Base-by-base conservation (phyloP, 768 basidiomycete genomes). In the Lactarius trivialis region DNA sequence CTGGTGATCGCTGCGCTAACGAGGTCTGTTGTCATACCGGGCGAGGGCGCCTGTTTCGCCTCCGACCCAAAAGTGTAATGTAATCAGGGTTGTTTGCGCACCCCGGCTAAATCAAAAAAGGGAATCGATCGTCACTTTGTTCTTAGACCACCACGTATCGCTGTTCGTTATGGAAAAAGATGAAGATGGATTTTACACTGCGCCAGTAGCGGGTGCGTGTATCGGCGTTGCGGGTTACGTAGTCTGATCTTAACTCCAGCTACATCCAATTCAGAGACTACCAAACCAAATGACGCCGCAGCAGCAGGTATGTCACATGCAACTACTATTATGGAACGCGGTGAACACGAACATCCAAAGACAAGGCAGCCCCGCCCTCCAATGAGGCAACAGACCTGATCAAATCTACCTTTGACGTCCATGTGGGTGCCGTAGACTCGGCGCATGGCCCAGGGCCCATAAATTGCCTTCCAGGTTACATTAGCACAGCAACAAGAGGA, bases 401-500 rank as follows among this genome's bases (percentile, higher is more conserved):
- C 69, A 81, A 84, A 64, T 86, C 89, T n/a, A 85, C 82, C 28
- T 93, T 90, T 70, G 89, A 93, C 75, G 91, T 93, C 65, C 81
- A 82, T 69, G 91, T 91, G 72, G 60, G 85, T 73, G 32, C 36
- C 24, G 43, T 39, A 26, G 21, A 51, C 21, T 60, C n/a, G 62
- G 8, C 52, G 53, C 24, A 30, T 26, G 24, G 36, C 36, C 8
- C 26, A 15, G 50, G 26, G 34, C 30, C 58, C 41, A 55, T 60
- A 54, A 55, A 50, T 55, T 32, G 45, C 51, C 43, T 28, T 63
- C 33, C 69, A 93, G 93, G 94, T 99, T 65, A 98, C 94, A 21
- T 82, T 98, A 61, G 94, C 94, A 55, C 95, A 98, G 76, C 92
- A 96, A 72, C 97, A 98, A 76, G 85, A 82, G 32, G 92, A 99